A percentile compares a stretch with the other conserved stretches of the same genome.
Evolutionary conservation across 352 stramenopile species (phyloP).

Genomic region (Plasmopara muralis): DNA sequence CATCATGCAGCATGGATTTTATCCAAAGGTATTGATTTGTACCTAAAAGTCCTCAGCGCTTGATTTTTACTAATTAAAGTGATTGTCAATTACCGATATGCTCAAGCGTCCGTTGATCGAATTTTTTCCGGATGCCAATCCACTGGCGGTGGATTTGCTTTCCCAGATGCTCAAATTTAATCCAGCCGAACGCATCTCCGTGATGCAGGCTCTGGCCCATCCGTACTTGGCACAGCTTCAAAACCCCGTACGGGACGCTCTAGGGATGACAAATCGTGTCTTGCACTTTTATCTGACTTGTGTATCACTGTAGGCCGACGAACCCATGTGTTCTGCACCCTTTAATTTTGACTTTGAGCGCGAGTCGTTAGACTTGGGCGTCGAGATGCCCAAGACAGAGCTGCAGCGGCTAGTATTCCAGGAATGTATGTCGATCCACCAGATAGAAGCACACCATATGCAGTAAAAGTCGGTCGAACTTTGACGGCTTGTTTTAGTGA

Average conservation of each 20-base stretch:
- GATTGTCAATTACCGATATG: neutral
- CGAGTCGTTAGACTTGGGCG: constrained; percentile 67
- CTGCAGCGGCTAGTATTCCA: constrained; percentile 78
- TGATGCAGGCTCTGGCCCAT: constrained; percentile 86
- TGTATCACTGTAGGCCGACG: constrained; percentile 51
- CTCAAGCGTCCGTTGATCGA: constrained; percentile 58
- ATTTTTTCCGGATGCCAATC: constrained; percentile 83
- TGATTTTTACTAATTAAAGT: neutral
- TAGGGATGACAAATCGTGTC: neutral
- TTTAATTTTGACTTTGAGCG: constrained; percentile 88
- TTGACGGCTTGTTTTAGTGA: neutral
- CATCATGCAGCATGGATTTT: constrained; percentile 78
- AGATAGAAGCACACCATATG: constrained; percentile 63
- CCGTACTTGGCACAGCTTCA: constrained; percentile 88
- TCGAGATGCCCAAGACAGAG: constrained; percentile 83
- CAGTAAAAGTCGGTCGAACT: constrained; percentile 21
- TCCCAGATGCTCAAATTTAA: constrained; percentile 91
- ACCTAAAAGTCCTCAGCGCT: neutral
- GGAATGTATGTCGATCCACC: constrained; percentile 68
- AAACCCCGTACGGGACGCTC: constrained; percentile 54
- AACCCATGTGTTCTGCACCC: constrained; percentile 68
- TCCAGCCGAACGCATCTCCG: constrained; percentile 89
- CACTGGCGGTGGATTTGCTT: constrained; percentile 82
- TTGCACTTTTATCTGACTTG: constrained; percentile 1
- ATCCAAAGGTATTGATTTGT: constrained; percentile 50